A percentile compares a stretch with the other conserved stretches of the same genome.
These are phyloP conservation scores for Penicillium sp. DNA, from an alignment of 2,329 filamentous ascomycete species.

Conservation along the genomic window DNA sequence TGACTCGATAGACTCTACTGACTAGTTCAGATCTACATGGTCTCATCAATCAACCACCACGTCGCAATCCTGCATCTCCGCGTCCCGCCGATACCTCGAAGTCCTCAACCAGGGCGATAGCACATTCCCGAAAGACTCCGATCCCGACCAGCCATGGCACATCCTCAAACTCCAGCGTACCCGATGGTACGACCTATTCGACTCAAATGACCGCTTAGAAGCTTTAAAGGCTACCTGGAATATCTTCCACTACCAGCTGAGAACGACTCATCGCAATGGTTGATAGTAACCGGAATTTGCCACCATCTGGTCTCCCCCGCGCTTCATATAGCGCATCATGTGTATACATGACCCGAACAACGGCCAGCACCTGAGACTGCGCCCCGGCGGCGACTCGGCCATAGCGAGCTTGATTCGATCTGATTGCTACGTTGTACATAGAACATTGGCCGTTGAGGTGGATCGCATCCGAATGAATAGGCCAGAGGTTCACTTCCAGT, in stretches of 20 bases:
- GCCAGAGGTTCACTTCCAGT: background rate
- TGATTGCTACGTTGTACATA: background rate
- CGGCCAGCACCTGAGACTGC: background rate
- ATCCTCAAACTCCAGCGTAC: constrained; percentile 52
- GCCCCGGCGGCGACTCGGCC: background rate
- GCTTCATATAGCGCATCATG: constrained; percentile 12
- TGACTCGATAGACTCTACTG: background rate
- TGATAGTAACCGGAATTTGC: too few relatives aligned
- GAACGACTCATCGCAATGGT: constrained; percentile 19
- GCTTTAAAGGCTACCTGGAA: constrained; percentile 55
- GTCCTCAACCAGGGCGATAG: constrained; percentile 46
- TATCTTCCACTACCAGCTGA: constrained; percentile 51
- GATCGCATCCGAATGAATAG: background rate
- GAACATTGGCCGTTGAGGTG: background rate
- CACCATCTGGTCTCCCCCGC: background rate
- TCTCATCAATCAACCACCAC: constrained; percentile 60
- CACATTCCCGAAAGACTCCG: constrained; percentile 19
- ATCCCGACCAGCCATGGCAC: constrained; percentile 44
- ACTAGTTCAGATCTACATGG: constrained; percentile 51
- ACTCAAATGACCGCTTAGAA: constrained; percentile 50
- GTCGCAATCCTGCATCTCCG: constrained; percentile 55
- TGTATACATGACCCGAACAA: constrained; percentile 8
- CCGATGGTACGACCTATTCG: constrained; percentile 56
- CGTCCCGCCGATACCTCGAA: constrained; percentile 51
- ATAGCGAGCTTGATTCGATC: background rate